Base-by-base conservation (phyloP, 495 filamentous ascomycete genomes). In the Apodospora peruviana region DNA sequence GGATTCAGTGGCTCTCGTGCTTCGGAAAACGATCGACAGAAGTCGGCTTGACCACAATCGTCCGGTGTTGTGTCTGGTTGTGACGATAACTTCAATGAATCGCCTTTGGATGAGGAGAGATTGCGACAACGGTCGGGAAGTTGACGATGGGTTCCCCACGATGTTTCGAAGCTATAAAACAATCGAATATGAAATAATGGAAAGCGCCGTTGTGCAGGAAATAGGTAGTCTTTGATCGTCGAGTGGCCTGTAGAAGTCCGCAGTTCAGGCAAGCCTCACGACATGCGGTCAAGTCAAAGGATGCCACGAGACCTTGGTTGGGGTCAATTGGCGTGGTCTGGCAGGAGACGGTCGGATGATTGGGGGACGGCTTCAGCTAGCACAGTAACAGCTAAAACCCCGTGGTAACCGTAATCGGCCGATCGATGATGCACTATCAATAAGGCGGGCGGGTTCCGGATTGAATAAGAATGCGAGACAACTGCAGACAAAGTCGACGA, bases 291-390 rank as follows among this genome's bases (percentile, higher is more conserved):
- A 53, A 59, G 55, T 58, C 35, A 50, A 52, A 45, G 52, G 44
- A 39, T 59, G 57, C 57, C 62, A 65, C 62, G 62, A 63, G 60
- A 52, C 50, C 51, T 37, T 42, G 41, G 50, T 50, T n/a, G n/a
- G 29, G 37, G 49, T 54, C 44, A 48, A 46, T 43, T 51, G 24
- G 45, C 43, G 42, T 43, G 52, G 51, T 45, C 32, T 35, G 32
- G 32, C 11, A 11, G 11, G 32, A 2, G 1, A 7, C 16, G 32
- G 32, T 14, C 36, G 36, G 36, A 38, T 38, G 36, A 38, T 17
- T 2, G 10, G 16, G n/a, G 36, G 36, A 35, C 11, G 32, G 32
- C 11, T 35, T 10, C 11, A n/a, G 11, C 32, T 35, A 35, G n/a
- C n/a, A n/a, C n/a, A n/a, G n/a, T n/a, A n/a, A n/a, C n/a, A n/a